Evolutionary conservation across 306 rosid species (phyloP), one percentile per base, ranked within the genome.

Genomic region (Crataegus laevigata): DNA sequence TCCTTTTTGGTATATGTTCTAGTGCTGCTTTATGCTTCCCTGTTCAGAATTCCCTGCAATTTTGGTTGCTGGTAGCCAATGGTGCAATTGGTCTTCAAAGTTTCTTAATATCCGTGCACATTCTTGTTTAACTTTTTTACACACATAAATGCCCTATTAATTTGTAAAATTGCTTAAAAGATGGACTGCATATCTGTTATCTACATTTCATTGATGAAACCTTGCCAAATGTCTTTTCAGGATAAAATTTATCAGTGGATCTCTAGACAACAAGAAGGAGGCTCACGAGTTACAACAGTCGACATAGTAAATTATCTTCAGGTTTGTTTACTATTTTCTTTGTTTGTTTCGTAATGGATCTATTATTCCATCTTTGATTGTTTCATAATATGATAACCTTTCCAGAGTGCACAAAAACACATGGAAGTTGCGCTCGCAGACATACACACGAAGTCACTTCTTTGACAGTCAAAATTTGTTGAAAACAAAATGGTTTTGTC

Each of bases 211-310:
- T 24, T 59, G 30, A 38, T 19, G 59, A 6, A 12, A 18, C 40
- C 22, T 60, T 67, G 26, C 12, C 7, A 32, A 66, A 18, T 66
- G 60, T n/a, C 2, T 73, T 84, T 69, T 82, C 87, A 93, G 98
- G 98, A 93, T 66, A 90, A 93, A 60, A 89, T 93, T 28, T 82
- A 85, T 83, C 96, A 90, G 72, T 93, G 98, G 96, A 87, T 93
- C 55, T 57, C 83, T 85, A 86, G 96, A 71, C 94, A 93, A 51
- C 92, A 93, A 81, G 96, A 93, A 66, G 91, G 81, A 67, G 98
- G 92, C 76, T 89, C 96, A 36, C 87, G 94, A 78, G 87, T 90
- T 81, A 76, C 87, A 57, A 83, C 90, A 17, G 76, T 76, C 70
- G 96, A 93, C 74, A 75, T 90, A 77, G 77, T 93, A 43, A 87